A percentile compares a stretch with the other conserved stretches of the same genome.
Conservation (phyloP, 345 rosid genomes). For the Gossypium thurberi region DNA sequence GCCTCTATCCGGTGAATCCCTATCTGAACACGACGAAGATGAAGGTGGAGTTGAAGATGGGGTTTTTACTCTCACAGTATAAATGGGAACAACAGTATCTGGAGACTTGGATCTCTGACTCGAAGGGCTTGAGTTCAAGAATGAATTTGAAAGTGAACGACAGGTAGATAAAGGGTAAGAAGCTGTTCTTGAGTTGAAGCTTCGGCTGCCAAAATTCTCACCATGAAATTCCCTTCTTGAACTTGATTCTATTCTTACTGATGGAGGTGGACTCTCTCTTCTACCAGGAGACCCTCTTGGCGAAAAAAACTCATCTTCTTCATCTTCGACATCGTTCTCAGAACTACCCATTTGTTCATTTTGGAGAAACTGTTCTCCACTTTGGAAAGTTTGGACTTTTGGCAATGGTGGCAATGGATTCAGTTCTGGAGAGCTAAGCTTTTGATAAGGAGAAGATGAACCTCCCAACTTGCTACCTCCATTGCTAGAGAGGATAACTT, state of each 20-base stretch:
- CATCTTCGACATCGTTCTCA: slow-evolving; percentile 32
- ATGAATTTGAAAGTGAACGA: slow-evolving; percentile 44
- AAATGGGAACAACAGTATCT: slow-evolving; percentile 20
- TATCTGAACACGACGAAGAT: slow-evolving; percentile 21
- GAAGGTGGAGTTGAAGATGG: slow-evolving; percentile 21
- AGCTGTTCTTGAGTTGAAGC: slow-evolving; percentile 61
- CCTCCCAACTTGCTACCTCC: slow-evolving; percentile 37
- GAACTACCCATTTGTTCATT: slow-evolving; percentile 27
- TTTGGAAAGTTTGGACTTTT: slow-evolving; percentile 33
- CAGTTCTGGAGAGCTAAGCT: slow-evolving; percentile 85
- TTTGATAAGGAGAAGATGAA: slow-evolving; percentile 38
- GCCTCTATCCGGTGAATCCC: slow-evolving; percentile 16
- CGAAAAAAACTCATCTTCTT: slow-evolving; percentile 78
- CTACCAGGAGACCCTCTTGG: slow-evolving; percentile 77
- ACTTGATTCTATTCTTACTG: slow-evolving; percentile 35
- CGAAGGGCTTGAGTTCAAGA: slow-evolving; percentile 29
- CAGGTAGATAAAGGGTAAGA: slow-evolving; percentile 52
- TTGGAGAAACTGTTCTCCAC: slow-evolving; percentile 30
- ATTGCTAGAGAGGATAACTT: slow-evolving; percentile 27
- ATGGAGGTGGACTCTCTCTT: slow-evolving; percentile 35
- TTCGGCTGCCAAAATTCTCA: slow-evolving; percentile 40
- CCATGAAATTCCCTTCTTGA: slow-evolving; percentile 35
- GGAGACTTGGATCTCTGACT: slow-evolving; percentile 44
- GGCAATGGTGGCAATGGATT: slow-evolving; percentile 86
- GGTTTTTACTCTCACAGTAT: slow-evolving; percentile 19